Evolutionary conservation across 208 protist genomes (phyloP).

Genomic region (Trichomonas tenax): DNA sequence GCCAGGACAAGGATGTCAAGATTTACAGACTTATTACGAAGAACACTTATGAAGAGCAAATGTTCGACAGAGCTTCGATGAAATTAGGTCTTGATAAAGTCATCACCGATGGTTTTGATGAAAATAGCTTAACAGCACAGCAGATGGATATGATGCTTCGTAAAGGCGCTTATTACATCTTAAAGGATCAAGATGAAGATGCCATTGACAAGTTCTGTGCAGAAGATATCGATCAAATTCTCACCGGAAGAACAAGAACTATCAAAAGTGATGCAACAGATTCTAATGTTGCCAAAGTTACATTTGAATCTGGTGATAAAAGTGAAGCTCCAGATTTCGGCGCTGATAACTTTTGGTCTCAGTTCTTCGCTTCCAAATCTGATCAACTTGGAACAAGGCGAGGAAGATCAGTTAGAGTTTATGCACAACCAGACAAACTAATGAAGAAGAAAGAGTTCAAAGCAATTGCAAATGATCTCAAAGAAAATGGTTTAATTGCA

Average conservation of each 20-base stretch:
- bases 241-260: background rate
- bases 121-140: too few relatives aligned
- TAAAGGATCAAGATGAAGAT: background rate
- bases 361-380: background rate
- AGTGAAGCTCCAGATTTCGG: background rate
- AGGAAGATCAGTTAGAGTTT: background rate
- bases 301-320: background rate
- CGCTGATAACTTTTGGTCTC: background rate
- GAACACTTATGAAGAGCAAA: slow-evolving; percentile 74
- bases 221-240: background rate
- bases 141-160: background rate
- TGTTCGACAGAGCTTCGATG: slow-evolving; percentile 61
- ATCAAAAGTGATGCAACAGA: background rate
- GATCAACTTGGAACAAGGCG: background rate
- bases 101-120: slow-evolving; percentile 32
- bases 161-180: background rate
- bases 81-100: slow-evolving; percentile 66
- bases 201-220: background rate
- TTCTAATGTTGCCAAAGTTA: background rate
- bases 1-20: slow-evolving; percentile 66
- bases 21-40: slow-evolving; percentile 77
- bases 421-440: background rate
- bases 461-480: background rate
- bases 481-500: background rate
- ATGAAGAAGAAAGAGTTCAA: background rate